Percentiles rank a stretch among this genome's conserved stretches.
Evolutionary conservation across 2,329 filamentous ascomycete species (phyloP).

Genomic region (Eurotiales sp.): DNA sequence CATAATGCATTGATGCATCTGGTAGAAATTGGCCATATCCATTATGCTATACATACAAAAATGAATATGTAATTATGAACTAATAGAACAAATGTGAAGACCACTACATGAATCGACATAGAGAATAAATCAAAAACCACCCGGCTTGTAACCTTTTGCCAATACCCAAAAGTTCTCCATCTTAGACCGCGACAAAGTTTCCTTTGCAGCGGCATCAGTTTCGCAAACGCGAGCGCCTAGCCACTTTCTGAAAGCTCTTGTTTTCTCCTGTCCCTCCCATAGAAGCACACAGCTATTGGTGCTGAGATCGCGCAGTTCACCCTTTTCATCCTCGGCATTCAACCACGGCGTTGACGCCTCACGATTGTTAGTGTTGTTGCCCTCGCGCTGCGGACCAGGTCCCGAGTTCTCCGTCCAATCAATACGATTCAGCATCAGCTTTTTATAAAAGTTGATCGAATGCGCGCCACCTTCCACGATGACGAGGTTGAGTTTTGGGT

Average conservation of each 20-base stretch:
- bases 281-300: constrained; percentile 77
- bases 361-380: constrained; percentile 49
- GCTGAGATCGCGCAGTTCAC: constrained; percentile 75
- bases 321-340: constrained; percentile 71
- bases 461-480: constrained; percentile 88
- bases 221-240: constrained; percentile 80
- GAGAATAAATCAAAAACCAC: not conserved
- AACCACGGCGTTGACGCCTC: constrained; percentile 69
- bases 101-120: too few relatives aligned
- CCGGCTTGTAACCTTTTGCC: constrained; percentile 62
- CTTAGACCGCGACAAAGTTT: constrained; percentile 72
- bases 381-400: constrained; percentile 47
- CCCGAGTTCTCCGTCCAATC: constrained; percentile 89
- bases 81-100: too few relatives aligned
- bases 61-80: too few relatives aligned
- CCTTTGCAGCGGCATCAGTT: constrained; percentile 82
- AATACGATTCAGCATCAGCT: constrained; percentile 88
- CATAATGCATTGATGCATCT: too few relatives aligned
- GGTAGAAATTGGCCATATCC: too few relatives aligned
- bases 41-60: too few relatives aligned
- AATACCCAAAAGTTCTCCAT: constrained; percentile 95
- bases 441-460: constrained; percentile 80
- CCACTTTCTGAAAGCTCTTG: constrained; percentile 80
- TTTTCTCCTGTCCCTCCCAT: constrained; percentile 87
- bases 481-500: constrained; percentile 83